A percentile compares a stretch with the other conserved stretches of the same genome.
Evolutionary conservation across 2,329 filamentous ascomycete species (phyloP).

Genomic region (Amauroascus verrucosus): DNA sequence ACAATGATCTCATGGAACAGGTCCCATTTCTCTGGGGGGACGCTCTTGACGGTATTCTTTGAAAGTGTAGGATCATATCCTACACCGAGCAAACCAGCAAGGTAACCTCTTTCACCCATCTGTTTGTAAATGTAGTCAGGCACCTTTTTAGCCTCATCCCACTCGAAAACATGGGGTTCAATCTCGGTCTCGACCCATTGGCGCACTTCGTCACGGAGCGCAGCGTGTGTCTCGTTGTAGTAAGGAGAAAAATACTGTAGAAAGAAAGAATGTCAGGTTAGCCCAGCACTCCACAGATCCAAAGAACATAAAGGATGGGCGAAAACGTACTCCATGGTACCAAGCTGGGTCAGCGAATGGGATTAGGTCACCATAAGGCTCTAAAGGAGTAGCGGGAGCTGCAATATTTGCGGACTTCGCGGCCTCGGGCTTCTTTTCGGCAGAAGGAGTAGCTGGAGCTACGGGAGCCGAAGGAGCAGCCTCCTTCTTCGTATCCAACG

Average conservation of each 20-base stretch:
- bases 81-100: constrained; percentile 78
- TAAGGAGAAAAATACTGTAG: constrained; percentile 85
- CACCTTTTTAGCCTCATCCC: constrained; percentile 90
- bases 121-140: constrained; percentile 86
- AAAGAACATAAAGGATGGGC: not conserved
- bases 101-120: constrained; percentile 85
- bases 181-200: constrained; percentile 84
- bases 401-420: constrained; percentile 30
- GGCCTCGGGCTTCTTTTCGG: constrained; percentile 50
- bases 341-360: constrained; percentile 87
- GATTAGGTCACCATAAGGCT: constrained; percentile 74
- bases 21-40: constrained; percentile 85
- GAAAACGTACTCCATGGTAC: constrained; percentile 72
- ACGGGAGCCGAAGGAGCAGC: constrained; percentile 44
- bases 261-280: constrained; percentile 1
- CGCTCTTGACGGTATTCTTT: constrained; percentile 60
- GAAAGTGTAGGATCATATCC: constrained; percentile 66
- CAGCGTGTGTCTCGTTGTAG: constrained; percentile 88
- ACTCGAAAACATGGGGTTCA: constrained; percentile 85
- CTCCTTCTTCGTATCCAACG: constrained; percentile 74
- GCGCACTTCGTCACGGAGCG: constrained; percentile 80
- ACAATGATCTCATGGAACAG: constrained; percentile 95
- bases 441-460: constrained; percentile 35
- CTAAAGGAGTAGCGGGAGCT: constrained; percentile 53
- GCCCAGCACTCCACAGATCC: not conserved